phyloP scores from a whole-genome alignment of 2,329 filamentous ascomycete genomes.

The Beauveria rudraprayagi region DNA sequence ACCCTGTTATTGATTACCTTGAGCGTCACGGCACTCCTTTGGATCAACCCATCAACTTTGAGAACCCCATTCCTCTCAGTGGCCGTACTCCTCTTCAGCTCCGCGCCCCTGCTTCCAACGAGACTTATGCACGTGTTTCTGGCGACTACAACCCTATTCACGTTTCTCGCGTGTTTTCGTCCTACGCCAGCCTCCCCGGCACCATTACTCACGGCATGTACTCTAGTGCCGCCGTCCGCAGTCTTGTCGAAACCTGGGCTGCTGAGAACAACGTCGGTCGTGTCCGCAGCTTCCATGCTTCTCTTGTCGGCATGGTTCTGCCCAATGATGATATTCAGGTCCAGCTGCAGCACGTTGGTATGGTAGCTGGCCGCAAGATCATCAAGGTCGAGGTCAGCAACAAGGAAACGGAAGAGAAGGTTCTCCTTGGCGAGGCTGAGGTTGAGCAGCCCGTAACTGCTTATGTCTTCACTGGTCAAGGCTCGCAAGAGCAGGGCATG shows the following conservation, averaged over 20 bases:
- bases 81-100: slow-evolving; percentile 84
- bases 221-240: slow-evolving; percentile 91
- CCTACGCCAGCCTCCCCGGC: slow-evolving; percentile 88
- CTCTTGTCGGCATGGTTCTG: slow-evolving; percentile 95
- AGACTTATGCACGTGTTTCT: slow-evolving; percentile 95
- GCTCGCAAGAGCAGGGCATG: slow-evolving; percentile 98
- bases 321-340: slow-evolving; percentile 94
- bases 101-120: slow-evolving; percentile 89
- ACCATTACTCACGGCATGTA: slow-evolving; percentile 99
- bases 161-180: slow-evolving; percentile 92
- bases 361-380: slow-evolving; percentile 97
- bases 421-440: slow-evolving; percentile 89
- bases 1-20: slow-evolving; percentile 94
- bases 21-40: slow-evolving; percentile 84
- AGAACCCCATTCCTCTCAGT: slow-evolving; percentile 92
- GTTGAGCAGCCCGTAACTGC: slow-evolving; percentile 95
- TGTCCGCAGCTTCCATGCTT: slow-evolving; percentile 94
- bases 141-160: slow-evolving; percentile 99
- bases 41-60: slow-evolving; percentile 93
- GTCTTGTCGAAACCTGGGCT: slow-evolving; percentile 95
- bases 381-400: slow-evolving; percentile 98
- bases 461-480: slow-evolving; percentile 97
- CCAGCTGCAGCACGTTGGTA: slow-evolving; percentile 91
- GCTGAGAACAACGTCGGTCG: slow-evolving; percentile 97
- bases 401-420: slow-evolving; percentile 93